Conservation (phyloP, 2,329 filamentous ascomycete species). For the Fusarium phyllophilum region DNA sequence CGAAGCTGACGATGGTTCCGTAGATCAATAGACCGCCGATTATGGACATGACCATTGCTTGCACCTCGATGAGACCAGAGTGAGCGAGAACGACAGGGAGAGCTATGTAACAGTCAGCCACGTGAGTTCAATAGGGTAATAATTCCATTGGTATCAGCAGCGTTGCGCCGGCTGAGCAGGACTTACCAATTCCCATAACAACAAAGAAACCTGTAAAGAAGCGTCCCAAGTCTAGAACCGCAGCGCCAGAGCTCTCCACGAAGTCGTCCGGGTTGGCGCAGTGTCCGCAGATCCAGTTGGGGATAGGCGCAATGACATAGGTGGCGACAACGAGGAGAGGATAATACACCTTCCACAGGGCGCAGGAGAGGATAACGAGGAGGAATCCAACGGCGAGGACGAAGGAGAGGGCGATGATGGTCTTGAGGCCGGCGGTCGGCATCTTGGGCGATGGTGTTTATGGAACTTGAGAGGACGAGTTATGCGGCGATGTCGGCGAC, state of each 20-base stretch:
- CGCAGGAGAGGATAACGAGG: constrained; percentile 97
- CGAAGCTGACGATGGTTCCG: constrained; percentile 97
- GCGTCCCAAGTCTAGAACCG: constrained; percentile 89
- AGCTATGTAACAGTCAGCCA: constrained; percentile 62
- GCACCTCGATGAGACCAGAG: constrained; percentile 80
- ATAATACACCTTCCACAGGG: constrained; percentile 93
- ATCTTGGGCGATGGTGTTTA: constrained; percentile 54
- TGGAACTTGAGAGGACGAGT: neutral
- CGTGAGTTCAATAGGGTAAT: neutral
- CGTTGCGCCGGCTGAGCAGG: neutral
- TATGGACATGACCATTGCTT: constrained; percentile 96
- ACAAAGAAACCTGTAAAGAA: constrained; percentile 97
- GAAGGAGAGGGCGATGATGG: constrained; percentile 98
- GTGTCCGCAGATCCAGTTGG: constrained; percentile 94
- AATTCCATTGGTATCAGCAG: neutral
- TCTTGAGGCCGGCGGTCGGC: constrained; percentile 92
- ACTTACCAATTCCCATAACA: constrained; percentile 95
- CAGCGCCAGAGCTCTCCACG: constrained; percentile 83
- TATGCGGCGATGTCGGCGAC: constrained; percentile 19
- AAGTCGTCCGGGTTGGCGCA: constrained; percentile 96
- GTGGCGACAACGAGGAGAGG: constrained; percentile 95
- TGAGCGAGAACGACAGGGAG: constrained; percentile 90
- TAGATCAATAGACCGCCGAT: constrained; percentile 94
- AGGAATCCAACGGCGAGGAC: constrained; percentile 99
- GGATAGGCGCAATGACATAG: constrained; percentile 91